phyloP scores from a whole-genome alignment of 148 eudicot species.

The Fagopyrum homotropicum region DNA sequence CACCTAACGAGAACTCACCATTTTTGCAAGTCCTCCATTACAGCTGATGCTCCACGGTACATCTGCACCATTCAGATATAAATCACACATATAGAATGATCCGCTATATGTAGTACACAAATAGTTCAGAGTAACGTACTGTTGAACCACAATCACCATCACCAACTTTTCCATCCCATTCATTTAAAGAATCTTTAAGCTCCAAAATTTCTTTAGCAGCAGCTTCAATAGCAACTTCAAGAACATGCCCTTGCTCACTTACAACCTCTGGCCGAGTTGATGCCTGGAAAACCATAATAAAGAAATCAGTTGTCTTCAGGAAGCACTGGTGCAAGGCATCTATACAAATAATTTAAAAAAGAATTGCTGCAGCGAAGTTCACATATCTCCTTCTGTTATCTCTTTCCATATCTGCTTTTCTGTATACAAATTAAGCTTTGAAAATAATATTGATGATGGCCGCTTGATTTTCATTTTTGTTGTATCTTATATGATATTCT shows the following conservation, averaged over 20 bases:
- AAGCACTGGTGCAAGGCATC: slow-evolving; percentile 8
- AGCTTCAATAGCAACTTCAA: slow-evolving; percentile 86
- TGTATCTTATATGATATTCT: background rate
- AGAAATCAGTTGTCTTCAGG: background rate
- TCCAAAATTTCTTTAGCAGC: slow-evolving; percentile 61
- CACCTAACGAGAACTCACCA: slow-evolving; percentile 35
- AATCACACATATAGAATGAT: slow-evolving; percentile 16
- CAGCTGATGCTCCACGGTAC: slow-evolving; percentile 82
- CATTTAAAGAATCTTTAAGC: slow-evolving; percentile 72
- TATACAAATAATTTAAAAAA: background rate
- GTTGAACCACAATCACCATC: slow-evolving; percentile 99
- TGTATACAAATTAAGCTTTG: background rate
- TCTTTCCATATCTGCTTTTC: background rate
- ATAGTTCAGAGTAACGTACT: slow-evolving; percentile 34
- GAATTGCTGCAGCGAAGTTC: background rate
- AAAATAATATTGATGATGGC: background rate
- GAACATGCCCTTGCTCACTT: slow-evolving; percentile 49
- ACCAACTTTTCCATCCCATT: slow-evolving; percentile 96
- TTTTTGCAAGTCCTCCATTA: slow-evolving; percentile 80
- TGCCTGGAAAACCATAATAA: slow-evolving; percentile 27
- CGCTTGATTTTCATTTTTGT: background rate
- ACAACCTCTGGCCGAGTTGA: slow-evolving; percentile 63
- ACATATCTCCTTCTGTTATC: background rate
- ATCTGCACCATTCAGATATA: slow-evolving; percentile 47
- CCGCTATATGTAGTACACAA: slow-evolving; percentile 2